phyloP scores from a whole-genome alignment of 1,284 basidiomycete species.

The Papiliotrema fonsecae region DNA sequence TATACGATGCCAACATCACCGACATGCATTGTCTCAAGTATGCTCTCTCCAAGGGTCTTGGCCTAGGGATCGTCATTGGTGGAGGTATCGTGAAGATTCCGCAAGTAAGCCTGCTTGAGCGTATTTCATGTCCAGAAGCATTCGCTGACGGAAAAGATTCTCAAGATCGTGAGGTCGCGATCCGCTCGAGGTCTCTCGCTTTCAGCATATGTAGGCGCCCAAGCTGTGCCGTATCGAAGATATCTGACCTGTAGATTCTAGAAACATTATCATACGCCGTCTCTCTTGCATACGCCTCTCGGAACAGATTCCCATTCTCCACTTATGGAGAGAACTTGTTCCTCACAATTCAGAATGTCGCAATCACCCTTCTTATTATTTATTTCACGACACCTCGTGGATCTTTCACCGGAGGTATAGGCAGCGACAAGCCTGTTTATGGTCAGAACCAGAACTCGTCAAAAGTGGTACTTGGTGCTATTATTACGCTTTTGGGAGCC shows the following conservation, averaged over 20 bases:
- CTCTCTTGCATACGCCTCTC: conserved; percentile 75
- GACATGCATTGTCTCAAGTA: conserved; percentile 84
- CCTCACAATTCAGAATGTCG: conserved; percentile 73
- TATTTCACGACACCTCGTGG: conserved; percentile 44
- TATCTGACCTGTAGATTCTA: conserved; percentile 49
- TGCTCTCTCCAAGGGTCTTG: conserved; percentile 84
- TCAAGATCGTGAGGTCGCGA: conserved; percentile 53
- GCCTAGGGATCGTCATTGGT: conserved; percentile 86
- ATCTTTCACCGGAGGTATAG: conserved; percentile 5
- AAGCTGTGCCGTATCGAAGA: not conserved
- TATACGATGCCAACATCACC: conserved; percentile 82
- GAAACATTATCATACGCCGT: conserved; percentile 85
- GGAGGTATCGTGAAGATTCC: conserved; percentile 95
- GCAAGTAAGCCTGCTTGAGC: conserved; percentile 54
- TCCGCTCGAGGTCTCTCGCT: conserved; percentile 81
- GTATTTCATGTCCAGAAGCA: conserved; percentile 54
- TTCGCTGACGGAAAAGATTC: conserved; percentile 4
- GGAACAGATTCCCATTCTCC: conserved; percentile 82
- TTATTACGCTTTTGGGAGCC: conserved; percentile 49
- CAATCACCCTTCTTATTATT: conserved; percentile 77
- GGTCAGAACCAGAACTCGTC: not conserved
- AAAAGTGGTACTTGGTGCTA: conserved; percentile 44
- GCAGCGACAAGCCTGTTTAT: not conserved
- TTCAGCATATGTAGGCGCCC: conserved; percentile 59
- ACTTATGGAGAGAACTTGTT: conserved; percentile 94